Conservation (phyloP, 331 rosid genomes). For the Rosa hybrid region DNA sequence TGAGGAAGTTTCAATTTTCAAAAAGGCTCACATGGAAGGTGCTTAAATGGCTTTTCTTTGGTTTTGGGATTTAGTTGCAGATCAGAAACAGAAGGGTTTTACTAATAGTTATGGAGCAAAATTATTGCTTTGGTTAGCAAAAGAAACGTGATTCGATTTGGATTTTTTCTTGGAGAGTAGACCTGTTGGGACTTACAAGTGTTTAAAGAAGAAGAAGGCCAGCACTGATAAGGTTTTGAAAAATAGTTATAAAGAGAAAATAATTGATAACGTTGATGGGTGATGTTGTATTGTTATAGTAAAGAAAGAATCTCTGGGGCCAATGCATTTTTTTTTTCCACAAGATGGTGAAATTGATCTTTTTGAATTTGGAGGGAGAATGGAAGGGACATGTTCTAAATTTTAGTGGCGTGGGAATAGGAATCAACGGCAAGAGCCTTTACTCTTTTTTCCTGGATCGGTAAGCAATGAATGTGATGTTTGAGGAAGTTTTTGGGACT, state of each 20-base stretch:
- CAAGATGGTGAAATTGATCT: neutral
- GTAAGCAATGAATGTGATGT: neutral
- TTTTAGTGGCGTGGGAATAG: neutral
- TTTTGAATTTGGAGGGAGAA: neutral
- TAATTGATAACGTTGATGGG: constrained; percentile 1
- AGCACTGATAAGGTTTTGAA: neutral
- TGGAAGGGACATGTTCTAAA: constrained; percentile 3
- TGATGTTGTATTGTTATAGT: neutral
- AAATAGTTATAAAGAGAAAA: neutral
- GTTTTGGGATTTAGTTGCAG: neutral
- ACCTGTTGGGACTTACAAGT: constrained; percentile 5
- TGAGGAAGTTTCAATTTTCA: neutral
- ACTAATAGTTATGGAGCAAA: neutral
- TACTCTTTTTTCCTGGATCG: neutral
- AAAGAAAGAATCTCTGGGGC: neutral
- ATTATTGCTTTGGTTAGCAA: constrained; percentile 14
- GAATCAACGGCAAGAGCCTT: neutral
- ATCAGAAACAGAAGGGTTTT: neutral
- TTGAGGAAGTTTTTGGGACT: neutral
- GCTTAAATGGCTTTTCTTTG: constrained; percentile 1
- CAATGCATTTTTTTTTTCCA: neutral
- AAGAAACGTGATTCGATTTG: constrained; percentile 35
- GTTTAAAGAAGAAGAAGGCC: neutral
- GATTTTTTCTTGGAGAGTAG: constrained; percentile 11
- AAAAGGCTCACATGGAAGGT: constrained; percentile 28